phyloP scores from a whole-genome alignment of 805 yeast species.

The Candida mattraensis region DNA sequence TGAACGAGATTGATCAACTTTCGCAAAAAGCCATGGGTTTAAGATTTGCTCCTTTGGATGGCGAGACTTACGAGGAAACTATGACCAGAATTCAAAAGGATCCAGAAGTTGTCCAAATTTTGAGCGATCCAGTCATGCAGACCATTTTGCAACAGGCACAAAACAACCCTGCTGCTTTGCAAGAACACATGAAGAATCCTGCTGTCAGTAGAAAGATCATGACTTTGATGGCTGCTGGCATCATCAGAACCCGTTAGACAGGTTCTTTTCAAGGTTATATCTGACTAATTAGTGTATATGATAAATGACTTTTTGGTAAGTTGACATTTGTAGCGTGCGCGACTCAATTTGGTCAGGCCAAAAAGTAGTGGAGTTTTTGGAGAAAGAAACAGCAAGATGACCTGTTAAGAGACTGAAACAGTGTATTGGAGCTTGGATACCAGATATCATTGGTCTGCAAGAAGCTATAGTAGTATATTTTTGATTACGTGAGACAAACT shows the following conservation, averaged over 20 bases:
- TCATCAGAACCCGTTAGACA: slow-evolving; percentile 77
- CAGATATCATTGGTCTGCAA: too few species aligned
- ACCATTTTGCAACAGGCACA: slow-evolving; percentile 91
- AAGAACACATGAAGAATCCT: slow-evolving; percentile 97
- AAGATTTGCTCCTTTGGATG: slow-evolving; percentile 79
- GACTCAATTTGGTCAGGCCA: slow-evolving; percentile 1
- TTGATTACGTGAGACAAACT: too few species aligned
- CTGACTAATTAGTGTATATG: not conserved
- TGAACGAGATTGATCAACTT: slow-evolving; percentile 79
- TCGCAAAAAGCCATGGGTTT: slow-evolving; percentile 72
- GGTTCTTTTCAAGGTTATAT: slow-evolving; percentile 4
- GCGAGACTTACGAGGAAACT: slow-evolving; percentile 93
- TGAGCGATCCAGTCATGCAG: slow-evolving; percentile 96
- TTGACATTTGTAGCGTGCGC: too few species aligned
- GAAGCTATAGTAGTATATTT: too few species aligned
- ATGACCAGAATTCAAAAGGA: slow-evolving; percentile 87
- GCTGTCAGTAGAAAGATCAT: slow-evolving; percentile 85
- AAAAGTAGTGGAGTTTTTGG: slow-evolving; percentile 8
- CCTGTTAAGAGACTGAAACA: too few species aligned
- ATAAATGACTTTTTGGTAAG: too few species aligned
- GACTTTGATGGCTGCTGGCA: slow-evolving; percentile 92
- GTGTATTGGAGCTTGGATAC: too few species aligned
- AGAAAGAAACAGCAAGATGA: slow-evolving; percentile 7
- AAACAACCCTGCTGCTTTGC: slow-evolving; percentile 93
- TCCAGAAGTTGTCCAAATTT: slow-evolving; percentile 88